Percentiles rank a stretch among this genome's conserved stretches.
Evolutionary conservation across 2,329 filamentous ascomycete genomes (phyloP).

Genomic region (Fusarium napiforme): DNA sequence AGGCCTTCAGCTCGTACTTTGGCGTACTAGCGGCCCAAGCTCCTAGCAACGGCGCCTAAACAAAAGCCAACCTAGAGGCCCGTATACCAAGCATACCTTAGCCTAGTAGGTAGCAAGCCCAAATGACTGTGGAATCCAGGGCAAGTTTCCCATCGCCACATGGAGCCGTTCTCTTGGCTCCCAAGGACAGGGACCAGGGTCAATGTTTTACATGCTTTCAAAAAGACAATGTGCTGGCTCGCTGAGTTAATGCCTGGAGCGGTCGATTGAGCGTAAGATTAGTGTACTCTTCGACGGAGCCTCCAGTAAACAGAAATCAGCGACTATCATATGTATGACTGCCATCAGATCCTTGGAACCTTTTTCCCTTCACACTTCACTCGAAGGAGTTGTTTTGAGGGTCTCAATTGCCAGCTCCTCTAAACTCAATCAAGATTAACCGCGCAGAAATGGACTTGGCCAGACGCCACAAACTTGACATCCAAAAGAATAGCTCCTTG

Average conservation of each 20-base stretch:
- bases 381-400: not conserved
- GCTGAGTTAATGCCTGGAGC: slow-evolving; percentile 1
- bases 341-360: not conserved
- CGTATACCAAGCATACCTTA: slow-evolving; percentile 8
- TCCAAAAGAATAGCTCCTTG: slow-evolving; percentile 22
- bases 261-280: not conserved
- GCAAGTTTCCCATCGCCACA: slow-evolving; percentile 27
- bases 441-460: slow-evolving; percentile 30
- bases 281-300: not conserved
- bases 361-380: not conserved
- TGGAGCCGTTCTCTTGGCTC: slow-evolving; percentile 25
- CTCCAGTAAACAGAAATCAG: not conserved
- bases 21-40: slow-evolving; percentile 39
- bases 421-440: slow-evolving; percentile 39
- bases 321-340: not conserved
- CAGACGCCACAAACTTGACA: slow-evolving; percentile 29
- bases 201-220: slow-evolving; percentile 1
- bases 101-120: not conserved
- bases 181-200: slow-evolving; percentile 12
- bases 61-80: slow-evolving; percentile 36
- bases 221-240: not conserved
- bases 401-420: not conserved
- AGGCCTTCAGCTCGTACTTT: slow-evolving; percentile 28
- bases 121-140: slow-evolving; percentile 25
- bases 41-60: slow-evolving; percentile 46